These are phyloP conservation scores for Exophiala phaeomuriformis DNA, from an alignment of 2,329 filamentous ascomycete genomes.

Conservation along the genomic window DNA sequence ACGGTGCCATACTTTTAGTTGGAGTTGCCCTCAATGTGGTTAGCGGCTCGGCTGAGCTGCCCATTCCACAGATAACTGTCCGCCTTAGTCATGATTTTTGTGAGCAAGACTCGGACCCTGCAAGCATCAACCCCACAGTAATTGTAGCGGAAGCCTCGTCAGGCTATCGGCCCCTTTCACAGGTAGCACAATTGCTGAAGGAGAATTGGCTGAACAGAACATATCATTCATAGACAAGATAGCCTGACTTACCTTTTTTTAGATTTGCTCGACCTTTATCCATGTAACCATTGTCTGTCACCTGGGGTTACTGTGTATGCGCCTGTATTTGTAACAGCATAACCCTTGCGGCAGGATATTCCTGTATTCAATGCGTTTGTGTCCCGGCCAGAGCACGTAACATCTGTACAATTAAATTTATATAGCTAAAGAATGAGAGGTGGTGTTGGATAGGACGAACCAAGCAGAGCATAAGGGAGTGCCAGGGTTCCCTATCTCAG, in stretches of 20 bases:
- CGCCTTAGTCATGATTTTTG: background rate
- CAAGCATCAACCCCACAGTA: background rate
- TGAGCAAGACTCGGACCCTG: background rate
- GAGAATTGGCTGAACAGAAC: background rate
- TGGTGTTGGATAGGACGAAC: background rate
- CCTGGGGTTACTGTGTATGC: background rate
- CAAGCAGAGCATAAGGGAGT: background rate
- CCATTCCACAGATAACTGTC: background rate
- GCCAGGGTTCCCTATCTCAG: conserved; percentile 1
- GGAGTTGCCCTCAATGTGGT: background rate
- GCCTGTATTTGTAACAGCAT: background rate
- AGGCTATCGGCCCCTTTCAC: background rate
- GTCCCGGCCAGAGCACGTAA: too few relatives aligned
- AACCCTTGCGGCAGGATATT: background rate
- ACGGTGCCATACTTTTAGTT: background rate
- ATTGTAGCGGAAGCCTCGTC: background rate
- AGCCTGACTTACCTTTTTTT: too few relatives aligned
- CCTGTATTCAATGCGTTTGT: too few relatives aligned
- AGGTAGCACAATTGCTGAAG: background rate
- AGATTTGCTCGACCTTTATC: too few relatives aligned
- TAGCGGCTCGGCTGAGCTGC: background rate
- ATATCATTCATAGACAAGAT: too few relatives aligned
- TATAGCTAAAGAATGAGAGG: too few relatives aligned
- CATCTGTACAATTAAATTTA: too few relatives aligned
- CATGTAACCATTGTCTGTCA: too few relatives aligned